Evolutionary conservation across 225 moss, liverwort and hornwort species (phyloP).

Genomic region (Ulota crispa): DNA sequence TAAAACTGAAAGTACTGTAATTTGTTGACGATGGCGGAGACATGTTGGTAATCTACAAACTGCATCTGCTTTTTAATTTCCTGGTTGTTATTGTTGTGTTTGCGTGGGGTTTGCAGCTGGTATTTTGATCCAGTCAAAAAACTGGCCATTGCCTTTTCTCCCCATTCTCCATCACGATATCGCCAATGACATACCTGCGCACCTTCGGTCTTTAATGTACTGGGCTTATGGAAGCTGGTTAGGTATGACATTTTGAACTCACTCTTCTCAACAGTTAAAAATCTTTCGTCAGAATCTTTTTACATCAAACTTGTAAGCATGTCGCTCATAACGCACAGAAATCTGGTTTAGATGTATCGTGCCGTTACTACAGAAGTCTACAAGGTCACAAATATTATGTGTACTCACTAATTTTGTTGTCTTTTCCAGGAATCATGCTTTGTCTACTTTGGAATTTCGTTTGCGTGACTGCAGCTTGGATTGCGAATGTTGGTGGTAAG

Average conservation of each 20-base stretch:
- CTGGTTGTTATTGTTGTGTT: slow-evolving; percentile 13
- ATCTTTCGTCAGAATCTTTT: background rate
- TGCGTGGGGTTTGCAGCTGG: slow-evolving; percentile 65
- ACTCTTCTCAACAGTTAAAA: background rate
- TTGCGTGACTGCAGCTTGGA: slow-evolving; percentile 82
- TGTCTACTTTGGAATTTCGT: slow-evolving; percentile 85
- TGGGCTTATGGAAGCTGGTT: slow-evolving; percentile 90
- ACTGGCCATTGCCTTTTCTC: slow-evolving; percentile 75
- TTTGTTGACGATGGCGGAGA: background rate
- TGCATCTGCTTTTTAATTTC: background rate
- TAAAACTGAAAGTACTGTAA: background rate
- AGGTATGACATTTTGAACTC: slow-evolving; percentile 44
- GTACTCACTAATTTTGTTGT: slow-evolving; percentile 6
- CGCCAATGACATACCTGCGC: slow-evolving; percentile 77
- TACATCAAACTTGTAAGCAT: background rate
- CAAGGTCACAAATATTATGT: background rate
- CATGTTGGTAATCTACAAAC: background rate
- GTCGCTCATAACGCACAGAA: background rate
- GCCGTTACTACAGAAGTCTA: background rate
- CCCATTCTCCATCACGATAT: slow-evolving; percentile 95
- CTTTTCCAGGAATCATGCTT: slow-evolving; percentile 67
- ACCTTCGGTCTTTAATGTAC: slow-evolving; percentile 75
- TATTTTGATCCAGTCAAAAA: slow-evolving; percentile 73
- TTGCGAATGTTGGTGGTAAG: slow-evolving; percentile 67
- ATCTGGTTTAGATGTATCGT: background rate